These are phyloP conservation scores for Chrysosporium queenslandicum DNA, from an alignment of 2,329 filamentous ascomycete species.

Conservation along the genomic window DNA sequence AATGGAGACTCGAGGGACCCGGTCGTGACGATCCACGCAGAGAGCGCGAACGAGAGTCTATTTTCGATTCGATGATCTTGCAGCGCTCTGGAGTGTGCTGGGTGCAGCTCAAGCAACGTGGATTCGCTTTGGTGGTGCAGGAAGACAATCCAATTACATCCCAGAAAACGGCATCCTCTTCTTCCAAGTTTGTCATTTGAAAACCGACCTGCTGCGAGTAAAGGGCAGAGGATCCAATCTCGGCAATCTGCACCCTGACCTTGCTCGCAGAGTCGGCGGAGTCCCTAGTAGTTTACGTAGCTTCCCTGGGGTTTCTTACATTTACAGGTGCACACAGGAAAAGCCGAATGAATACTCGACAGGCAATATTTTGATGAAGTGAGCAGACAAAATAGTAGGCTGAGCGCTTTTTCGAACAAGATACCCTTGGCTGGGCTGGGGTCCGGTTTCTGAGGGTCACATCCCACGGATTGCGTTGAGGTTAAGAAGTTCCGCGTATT, in stretches of 20 bases:
- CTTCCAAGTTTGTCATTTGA: not conserved
- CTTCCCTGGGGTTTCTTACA: no score
- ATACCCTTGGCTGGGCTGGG: not conserved
- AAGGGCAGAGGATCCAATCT: no score
- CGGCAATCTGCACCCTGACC: no score
- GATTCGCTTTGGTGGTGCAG: not conserved
- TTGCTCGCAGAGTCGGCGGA: no score
- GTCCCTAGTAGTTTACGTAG: no score
- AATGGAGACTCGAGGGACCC: no score
- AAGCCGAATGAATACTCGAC: no score
- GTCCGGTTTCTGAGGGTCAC: not conserved
- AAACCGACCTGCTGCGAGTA: not conserved
- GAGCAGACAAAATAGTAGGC: not conserved
- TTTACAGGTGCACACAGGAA: no score
- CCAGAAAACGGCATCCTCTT: not conserved
- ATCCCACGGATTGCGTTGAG: not conserved
- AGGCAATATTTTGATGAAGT: no score
- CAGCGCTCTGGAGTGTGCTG: not conserved
- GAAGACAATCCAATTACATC: not conserved
- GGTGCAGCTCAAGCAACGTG: constrained; percentile 1
- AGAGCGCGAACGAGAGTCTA: no score
- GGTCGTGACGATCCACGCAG: not conserved
- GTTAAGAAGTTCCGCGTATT: not conserved
- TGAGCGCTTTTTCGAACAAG: not conserved
- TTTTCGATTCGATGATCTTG: not conserved